A percentile compares a stretch with the other conserved stretches of the same genome.
phyloP scores from a whole-genome alignment of 139 green algal species.

The Chlorella sorokiniana region DNA sequence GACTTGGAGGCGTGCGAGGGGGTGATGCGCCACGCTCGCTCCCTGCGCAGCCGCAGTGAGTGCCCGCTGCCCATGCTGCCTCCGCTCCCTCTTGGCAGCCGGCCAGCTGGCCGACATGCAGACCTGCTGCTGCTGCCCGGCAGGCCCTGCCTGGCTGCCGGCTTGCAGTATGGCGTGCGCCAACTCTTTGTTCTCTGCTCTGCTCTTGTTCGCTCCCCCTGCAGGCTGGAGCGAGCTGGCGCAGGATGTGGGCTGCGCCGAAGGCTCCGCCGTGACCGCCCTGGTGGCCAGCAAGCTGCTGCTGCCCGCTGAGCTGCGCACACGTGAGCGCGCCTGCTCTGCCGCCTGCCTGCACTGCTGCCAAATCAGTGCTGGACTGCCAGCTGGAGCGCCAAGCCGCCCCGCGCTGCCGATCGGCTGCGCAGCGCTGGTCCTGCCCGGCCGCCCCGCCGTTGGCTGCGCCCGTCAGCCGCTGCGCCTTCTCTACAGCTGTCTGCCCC shows the following conservation, averaged over 20 bases:
- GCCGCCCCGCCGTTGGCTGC: background rate
- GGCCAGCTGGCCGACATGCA: background rate
- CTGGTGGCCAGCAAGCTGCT: constrained; percentile 21
- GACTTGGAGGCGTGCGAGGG: background rate
- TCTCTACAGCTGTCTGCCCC: no score
- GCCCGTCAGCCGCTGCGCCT: no score
- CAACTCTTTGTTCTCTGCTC: background rate
- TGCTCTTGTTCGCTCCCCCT: background rate
- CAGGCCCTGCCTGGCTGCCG: no score
- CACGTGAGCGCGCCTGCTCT: background rate
- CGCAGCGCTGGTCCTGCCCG: background rate
- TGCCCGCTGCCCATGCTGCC: background rate
- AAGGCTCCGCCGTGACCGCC: constrained; percentile 34
- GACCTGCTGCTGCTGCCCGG: no score
- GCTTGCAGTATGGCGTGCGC: no score
- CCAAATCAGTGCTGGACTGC: background rate
- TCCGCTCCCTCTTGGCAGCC: background rate
- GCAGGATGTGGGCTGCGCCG: constrained; percentile 6
- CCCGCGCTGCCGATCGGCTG: no score
- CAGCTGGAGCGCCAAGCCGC: no score
- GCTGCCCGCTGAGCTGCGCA: background rate
- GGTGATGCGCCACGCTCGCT: background rate
- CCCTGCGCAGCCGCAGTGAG: constrained; percentile 32
- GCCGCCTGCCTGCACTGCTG: background rate
- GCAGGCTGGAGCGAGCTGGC: constrained; percentile 24